Conservation (phyloP, 371 early-diverging fungal species). For the Entomophthora muscae region DNA sequence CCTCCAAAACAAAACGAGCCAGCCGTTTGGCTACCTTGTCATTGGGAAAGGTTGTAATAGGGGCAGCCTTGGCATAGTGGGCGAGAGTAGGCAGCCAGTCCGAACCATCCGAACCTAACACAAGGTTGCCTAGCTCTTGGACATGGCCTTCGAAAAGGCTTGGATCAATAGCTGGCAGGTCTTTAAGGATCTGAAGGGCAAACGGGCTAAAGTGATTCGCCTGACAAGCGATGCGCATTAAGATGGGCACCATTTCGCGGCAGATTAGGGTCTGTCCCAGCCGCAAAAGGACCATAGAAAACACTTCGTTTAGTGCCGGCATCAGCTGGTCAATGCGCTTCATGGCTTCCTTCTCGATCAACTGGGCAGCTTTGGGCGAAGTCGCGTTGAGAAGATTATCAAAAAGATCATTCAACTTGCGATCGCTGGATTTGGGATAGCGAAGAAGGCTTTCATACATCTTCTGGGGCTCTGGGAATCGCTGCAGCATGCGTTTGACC, state of each 20-base stretch:
- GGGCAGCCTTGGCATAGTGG: constrained; percentile 31
- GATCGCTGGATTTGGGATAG: neutral
- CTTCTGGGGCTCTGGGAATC: neutral
- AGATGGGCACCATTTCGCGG: constrained; percentile 29
- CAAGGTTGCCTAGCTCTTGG: constrained; percentile 14
- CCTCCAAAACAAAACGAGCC: constrained; percentile 21
- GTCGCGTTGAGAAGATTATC: neutral
- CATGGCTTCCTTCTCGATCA: neutral
- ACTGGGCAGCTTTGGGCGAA: neutral
- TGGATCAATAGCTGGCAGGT: constrained; percentile 23
- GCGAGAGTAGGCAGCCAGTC: constrained; percentile 43
- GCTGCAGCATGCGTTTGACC: neutral
- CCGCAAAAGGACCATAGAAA: constrained; percentile 47
- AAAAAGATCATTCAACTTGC: neutral
- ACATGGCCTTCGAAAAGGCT: constrained; percentile 20
- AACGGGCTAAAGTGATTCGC: neutral
- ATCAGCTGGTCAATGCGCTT: neutral
- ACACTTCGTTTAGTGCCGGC: constrained; percentile 26
- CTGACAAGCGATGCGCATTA: constrained; percentile 20
- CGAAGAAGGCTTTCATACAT: neutral
- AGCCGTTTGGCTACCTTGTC: constrained; percentile 16
- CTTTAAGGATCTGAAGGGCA: constrained; percentile 8
- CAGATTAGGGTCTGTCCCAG: constrained; percentile 42
- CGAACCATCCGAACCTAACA: constrained; percentile 18
- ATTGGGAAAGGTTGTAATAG: constrained; percentile 9